Percentiles rank a stretch among this genome's conserved stretches.
These are phyloP conservation scores for Cicer pinnatifidum DNA, from an alignment of 306 rosid genomes.

Conservation along the genomic window DNA sequence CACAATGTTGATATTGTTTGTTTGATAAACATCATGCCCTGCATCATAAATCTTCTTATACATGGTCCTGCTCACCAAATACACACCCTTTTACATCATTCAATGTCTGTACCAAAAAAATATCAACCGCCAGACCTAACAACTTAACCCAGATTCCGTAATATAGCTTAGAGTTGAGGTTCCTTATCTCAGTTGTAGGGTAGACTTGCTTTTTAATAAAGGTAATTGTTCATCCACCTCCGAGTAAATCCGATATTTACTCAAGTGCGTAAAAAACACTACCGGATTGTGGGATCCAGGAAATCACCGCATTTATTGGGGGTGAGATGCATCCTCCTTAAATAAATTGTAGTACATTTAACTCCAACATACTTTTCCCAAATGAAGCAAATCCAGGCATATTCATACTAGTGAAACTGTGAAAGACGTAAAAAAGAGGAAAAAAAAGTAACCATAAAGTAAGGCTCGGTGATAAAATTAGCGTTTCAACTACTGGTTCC, in stretches of 20 bases:
- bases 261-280: too few species aligned
- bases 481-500: slow-evolving; percentile 45
- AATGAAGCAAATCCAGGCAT: slow-evolving; percentile 42
- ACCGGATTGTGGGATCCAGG: too few species aligned
- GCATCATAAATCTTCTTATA: slow-evolving; percentile 28
- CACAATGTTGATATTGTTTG: not conserved
- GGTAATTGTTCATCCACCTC: too few species aligned
- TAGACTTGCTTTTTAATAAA: slow-evolving; percentile 8
- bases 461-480: slow-evolving; percentile 43
- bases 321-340: too few species aligned
- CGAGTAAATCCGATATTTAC: too few species aligned
- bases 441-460: slow-evolving; percentile 43
- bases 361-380: slow-evolving; percentile 38
- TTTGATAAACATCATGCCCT: not conserved
- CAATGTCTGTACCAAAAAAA: slow-evolving; percentile 26
- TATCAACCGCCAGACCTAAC: slow-evolving; percentile 22
- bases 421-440: slow-evolving; percentile 38
- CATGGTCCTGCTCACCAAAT: slow-evolving; percentile 17
- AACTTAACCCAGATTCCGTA: slow-evolving; percentile 5
- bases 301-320: too few species aligned
- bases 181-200: slow-evolving; percentile 21
- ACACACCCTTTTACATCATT: slow-evolving; percentile 33
- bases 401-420: slow-evolving; percentile 12
- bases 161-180: slow-evolving; percentile 23
- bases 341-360: slow-evolving; percentile 33